These are phyloP conservation scores for Hericium alpestre DNA, from an alignment of 768 basidiomycete species.

Conservation along the genomic window DNA sequence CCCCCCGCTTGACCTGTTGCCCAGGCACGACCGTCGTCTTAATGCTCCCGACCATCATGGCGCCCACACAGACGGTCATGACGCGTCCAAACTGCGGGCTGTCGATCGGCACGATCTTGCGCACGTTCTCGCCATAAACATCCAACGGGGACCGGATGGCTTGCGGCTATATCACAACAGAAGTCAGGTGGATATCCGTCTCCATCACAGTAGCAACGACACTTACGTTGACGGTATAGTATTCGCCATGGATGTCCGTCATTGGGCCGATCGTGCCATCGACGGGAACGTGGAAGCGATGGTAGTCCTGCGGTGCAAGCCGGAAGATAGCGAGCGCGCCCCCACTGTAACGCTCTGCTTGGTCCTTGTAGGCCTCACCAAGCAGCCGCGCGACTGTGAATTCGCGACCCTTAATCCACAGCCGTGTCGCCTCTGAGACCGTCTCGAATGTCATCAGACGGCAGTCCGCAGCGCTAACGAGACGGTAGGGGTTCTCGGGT, in stretches of 20 bases:
- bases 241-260: conserved; percentile 79
- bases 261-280: conserved; percentile 77
- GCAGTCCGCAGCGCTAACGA: conserved; percentile 90
- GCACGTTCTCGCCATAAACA: conserved; percentile 88
- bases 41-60: conserved; percentile 95
- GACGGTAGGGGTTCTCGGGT: conserved; percentile 62
- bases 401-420: conserved; percentile 98
- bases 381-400: conserved; percentile 75
- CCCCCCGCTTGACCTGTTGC: conserved; percentile 65
- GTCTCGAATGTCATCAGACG: conserved; percentile 92
- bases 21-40: conserved; percentile 81
- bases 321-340: conserved; percentile 87
- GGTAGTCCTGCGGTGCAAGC: conserved; percentile 90
- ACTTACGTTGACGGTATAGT: conserved; percentile 88
- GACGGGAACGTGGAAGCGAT: conserved; percentile 85
- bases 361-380: conserved; percentile 63
- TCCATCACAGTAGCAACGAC: conserved; percentile 4
- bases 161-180: conserved; percentile 50
- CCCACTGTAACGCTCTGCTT: conserved; percentile 61
- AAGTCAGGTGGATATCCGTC: background rate
- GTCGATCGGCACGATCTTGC: conserved; percentile 89
- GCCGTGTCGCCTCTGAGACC: conserved; percentile 69
- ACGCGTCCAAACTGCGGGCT: conserved; percentile 84
- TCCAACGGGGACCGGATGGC: conserved; percentile 85
- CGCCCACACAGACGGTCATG: conserved; percentile 85